These are phyloP conservation scores for Nicotiana tabacum DNA, from an alignment of 257 asterid genomes.

Conservation along the genomic window DNA sequence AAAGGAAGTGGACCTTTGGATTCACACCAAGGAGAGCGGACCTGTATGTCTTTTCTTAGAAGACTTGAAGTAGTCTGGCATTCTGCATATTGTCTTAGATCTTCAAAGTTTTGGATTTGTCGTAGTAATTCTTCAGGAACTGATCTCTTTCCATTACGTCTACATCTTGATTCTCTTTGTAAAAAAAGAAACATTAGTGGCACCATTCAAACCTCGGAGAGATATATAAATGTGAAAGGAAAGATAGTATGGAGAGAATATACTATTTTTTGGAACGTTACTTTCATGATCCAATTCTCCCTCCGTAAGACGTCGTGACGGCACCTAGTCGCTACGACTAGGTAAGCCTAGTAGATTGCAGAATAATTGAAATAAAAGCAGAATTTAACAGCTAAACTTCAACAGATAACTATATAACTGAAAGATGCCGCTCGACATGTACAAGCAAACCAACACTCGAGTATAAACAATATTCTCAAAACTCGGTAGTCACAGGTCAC, in stretches of 20 bases:
- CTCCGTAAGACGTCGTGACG: no score
- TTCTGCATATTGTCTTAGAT: slow-evolving; percentile 1
- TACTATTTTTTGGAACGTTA: no score
- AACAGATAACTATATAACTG: no score
- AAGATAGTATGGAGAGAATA: neutral
- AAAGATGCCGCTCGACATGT: no score
- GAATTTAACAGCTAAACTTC: no score
- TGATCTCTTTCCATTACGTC: neutral
- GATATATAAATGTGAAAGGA: neutral
- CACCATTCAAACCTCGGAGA: neutral
- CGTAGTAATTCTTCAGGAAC: neutral
- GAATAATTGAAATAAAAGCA: no score
- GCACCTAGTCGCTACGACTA: no score
- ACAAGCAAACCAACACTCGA: no score
- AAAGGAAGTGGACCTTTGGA: neutral
- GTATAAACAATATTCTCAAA: no score
- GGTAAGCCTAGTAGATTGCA: no score
- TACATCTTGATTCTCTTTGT: neutral
- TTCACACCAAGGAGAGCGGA: neutral
- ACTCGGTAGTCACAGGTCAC: no score
- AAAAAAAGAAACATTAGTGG: neutral
- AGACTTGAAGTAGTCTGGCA: neutral
- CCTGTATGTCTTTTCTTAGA: neutral
- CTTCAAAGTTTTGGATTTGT: neutral
- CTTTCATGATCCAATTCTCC: no score